Evolutionary conservation across 805 yeast genomes (phyloP), one percentile per base, ranked within the genome.

Genomic region (Cyberlindnera amylophila): DNA sequence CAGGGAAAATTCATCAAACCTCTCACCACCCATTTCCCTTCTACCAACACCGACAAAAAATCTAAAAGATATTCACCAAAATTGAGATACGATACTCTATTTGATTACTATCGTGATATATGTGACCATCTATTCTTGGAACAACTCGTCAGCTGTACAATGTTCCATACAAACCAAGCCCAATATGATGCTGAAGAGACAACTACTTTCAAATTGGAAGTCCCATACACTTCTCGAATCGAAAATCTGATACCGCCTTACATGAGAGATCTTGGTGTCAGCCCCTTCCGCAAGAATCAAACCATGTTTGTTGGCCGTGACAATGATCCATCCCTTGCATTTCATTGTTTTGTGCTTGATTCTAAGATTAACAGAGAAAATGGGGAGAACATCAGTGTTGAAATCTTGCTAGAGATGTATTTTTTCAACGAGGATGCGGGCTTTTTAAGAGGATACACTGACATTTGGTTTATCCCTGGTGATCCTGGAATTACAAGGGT

Each of bases 401-500:
- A 71, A 36, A 58, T 81, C 37, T 63, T 76, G n/a, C 58, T 81
- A 18, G 72, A 72, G 41, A 63, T 77, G 18, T 80, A 72, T 52
- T 65, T 69, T 10, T 81, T 87, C 87, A 81, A 80, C 52, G 12
- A 34, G 23, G 58, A 59, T 36, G 68, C 69, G 6, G 62, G 77
- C n/a, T n/a, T n/a, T 39, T 82, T 83, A 0, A 60, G 54, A 10
- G 57, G 69, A 4, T 65, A 67, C 10, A 65, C 68, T 38, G 47
- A 51, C n/a, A 54, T 66, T 24, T 63, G 63, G 30, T 53, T 82
- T 8, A 53, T 82, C 36, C 86, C 87, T 1, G 77, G 79, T 19
- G 75, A 82, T 11, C 74, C 76, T 3, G 82, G 82, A 3, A 74
- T 79, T 4, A 72, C 77, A 29, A 65, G 88, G 58, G 78, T 80